Evolutionary conservation across 2,329 filamentous ascomycete genomes (phyloP), one percentile per base, ranked within the genome.

Genomic region (Bimuria novae-zelandiae): DNA sequence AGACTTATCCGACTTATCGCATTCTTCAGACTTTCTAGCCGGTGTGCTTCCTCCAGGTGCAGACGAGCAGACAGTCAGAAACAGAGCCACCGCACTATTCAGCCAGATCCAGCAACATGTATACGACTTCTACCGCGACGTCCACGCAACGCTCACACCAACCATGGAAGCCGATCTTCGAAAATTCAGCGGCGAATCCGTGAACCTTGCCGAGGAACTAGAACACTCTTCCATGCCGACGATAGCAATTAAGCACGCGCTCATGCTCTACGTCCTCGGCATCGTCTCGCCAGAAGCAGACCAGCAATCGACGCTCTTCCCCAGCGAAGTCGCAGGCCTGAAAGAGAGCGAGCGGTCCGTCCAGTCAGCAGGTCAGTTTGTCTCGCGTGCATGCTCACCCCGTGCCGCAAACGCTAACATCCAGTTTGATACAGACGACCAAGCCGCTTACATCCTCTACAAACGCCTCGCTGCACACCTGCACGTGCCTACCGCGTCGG

Each of bases 121-220:
- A 33, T 65, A 71, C 14, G 63, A 47, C 6, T 71, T 65, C 46
- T 73, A 73, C 48, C 66, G 71, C 41, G 68, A 73, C 39, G 65
- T 70, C 4, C 65, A 72, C 43, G 69, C 68, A 14, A 65, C 59
- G 30, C 67, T 72, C 10, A 72, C 69, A 14, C 63, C 68, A 2
- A 70, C 61, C 32, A 70, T 73, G 66, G 62, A 68, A 30, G 46
- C 44, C 6, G 68, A 62, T n/a, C 55, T 72, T n/a, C 52, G 59
- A 1, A 48, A 54, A 12, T 73, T 72, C 21, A 64, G 70, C 1
- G 52, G 47, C 5, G 51, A 56, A 12, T 59, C 49, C 3, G 54
- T 65, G 10, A 50, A 62, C 7, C 64, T 71, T 57, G 60, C 60
- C 8, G 64, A 66, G 17, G 32, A 70, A 23, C 37, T 73, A 25